Percentiles rank a stretch among this genome's conserved stretches.
phyloP scores from a whole-genome alignment of 176 grass and related monocot species.

The Tuctoria greenei region DNA sequence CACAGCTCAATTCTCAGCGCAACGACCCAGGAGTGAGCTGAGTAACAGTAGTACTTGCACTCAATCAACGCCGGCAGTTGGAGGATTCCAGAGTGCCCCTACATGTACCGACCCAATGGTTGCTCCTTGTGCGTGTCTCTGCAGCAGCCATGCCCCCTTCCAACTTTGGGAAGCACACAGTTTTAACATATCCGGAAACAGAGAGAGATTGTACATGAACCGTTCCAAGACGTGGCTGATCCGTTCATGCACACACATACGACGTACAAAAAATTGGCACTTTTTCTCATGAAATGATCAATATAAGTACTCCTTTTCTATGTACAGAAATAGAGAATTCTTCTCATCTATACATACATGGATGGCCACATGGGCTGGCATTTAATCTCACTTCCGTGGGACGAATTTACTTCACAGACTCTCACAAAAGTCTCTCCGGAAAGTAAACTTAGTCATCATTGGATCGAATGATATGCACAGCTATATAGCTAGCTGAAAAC shows the following conservation, averaged over 20 bases:
- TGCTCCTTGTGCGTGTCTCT: not conserved
- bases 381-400: constrained; percentile 5
- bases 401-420: not conserved
- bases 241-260: not conserved
- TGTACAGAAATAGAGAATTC: not conserved
- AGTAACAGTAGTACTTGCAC: not conserved
- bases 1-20: not conserved
- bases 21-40: not conserved
- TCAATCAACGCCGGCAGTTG: not conserved
- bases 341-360: not conserved
- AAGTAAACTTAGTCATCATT: constrained; percentile 15
- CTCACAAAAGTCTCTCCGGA: not conserved
- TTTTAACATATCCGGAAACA: not conserved
- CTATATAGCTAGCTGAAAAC: not conserved
- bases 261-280: not conserved
- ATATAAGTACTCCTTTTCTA: not conserved
- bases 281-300: not conserved
- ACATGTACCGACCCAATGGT: not conserved
- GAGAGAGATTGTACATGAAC: not conserved
- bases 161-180: constrained; percentile 12
- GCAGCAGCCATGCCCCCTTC: not conserved
- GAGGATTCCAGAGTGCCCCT: constrained; percentile 14
- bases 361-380: not conserved
- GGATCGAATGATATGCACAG: constrained; percentile 2
- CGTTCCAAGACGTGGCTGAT: not conserved